These are phyloP conservation scores for Diutina catenulata DNA, from an alignment of 1,139 yeast genomes.

Conservation along the genomic window DNA sequence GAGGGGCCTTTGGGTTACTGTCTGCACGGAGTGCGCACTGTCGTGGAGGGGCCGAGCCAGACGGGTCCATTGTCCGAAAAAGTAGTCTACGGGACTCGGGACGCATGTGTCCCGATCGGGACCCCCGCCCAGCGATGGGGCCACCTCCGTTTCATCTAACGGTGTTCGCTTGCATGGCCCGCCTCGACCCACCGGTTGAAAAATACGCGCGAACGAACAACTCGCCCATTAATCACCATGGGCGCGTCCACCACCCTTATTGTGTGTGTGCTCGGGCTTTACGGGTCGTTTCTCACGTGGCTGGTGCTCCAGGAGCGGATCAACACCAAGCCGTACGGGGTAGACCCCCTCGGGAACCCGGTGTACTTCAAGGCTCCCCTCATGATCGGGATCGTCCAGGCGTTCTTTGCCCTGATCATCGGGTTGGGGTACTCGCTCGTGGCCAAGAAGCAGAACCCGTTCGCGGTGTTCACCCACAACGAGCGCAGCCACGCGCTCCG, in stretches of 20 bases:
- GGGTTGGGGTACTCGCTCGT: slow-evolving; percentile 49
- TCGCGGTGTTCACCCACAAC: slow-evolving; percentile 18
- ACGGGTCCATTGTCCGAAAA: too few relatives aligned
- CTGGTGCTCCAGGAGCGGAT: slow-evolving; percentile 57
- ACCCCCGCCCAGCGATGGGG: too few relatives aligned
- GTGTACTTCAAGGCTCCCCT: slow-evolving; percentile 63
- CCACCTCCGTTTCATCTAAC: too few relatives aligned
- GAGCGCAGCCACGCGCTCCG: slow-evolving; percentile 9
- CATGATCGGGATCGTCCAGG: slow-evolving; percentile 63
- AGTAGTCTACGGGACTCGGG: too few relatives aligned
- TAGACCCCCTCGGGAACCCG: slow-evolving; percentile 21
- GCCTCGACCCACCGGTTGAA: too few relatives aligned
- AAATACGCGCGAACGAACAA: too few relatives aligned
- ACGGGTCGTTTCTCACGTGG: slow-evolving; percentile 4
- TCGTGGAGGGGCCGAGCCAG: too few relatives aligned
- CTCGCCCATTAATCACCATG: too few relatives aligned
- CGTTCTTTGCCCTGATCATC: slow-evolving; percentile 54
- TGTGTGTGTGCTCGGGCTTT: slow-evolving; percentile 26
- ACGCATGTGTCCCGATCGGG: too few relatives aligned
- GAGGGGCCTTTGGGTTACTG: too few relatives aligned
- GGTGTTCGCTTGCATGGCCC: too few relatives aligned
- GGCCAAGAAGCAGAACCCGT: slow-evolving; percentile 3
- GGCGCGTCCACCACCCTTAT: slow-evolving; percentile 15
- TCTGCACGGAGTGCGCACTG: too few relatives aligned
- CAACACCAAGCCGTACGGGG: slow-evolving; percentile 65